Base-by-base conservation (phyloP, 805 yeast species). In the Blastobotrys peoriensis region DNA sequence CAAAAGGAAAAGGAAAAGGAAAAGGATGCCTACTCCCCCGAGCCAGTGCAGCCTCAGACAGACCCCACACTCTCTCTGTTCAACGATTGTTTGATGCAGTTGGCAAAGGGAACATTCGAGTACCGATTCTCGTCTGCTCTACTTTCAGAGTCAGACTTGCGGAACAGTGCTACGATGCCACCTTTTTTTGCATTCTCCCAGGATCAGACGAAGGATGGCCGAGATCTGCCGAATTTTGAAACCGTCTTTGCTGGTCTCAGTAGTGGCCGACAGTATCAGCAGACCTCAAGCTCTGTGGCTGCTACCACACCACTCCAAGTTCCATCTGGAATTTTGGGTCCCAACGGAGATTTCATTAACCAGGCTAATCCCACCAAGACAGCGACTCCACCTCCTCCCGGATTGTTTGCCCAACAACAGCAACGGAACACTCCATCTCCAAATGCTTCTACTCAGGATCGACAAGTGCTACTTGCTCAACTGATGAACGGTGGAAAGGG, bases 391-490 rank as follows among this genome's bases (percentile, higher is more conserved):
- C 85, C 87, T 3, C 89, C 89, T 33, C 91, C 88, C 4, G 88
- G 88, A 3, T 69, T 81, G 54, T 76, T 78, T 54, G 50, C 57
- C 28, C 48, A 13, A 54, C 59, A 48, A 5, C 23, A 17, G 13
- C 38, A 36, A 40, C 49, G 35, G 33, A 42, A 41, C 40, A 40
- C 43, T 15, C 41, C 45, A 30, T 41, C 34, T 38, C 44, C 54
- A 49, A 48, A 47, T 43, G 10, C 8, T 25, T 25, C 30, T 8
- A 25, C 30, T 25, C 57, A 56, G 44, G 78, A 84, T 40, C 82
- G 89, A 48, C 80, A 87, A 34, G 95, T 87, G 59, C 72, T 88
- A 57, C 72, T 88, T 55, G 86, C 79, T 46, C 96, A 87, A 63
- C 70, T 88, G 59, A 81, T 88, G 80, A 81, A 82, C 55, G 94